These are phyloP conservation scores for Nakazawaea wickerhamii DNA, from an alignment of 805 yeast species.

Conservation along the genomic window DNA sequence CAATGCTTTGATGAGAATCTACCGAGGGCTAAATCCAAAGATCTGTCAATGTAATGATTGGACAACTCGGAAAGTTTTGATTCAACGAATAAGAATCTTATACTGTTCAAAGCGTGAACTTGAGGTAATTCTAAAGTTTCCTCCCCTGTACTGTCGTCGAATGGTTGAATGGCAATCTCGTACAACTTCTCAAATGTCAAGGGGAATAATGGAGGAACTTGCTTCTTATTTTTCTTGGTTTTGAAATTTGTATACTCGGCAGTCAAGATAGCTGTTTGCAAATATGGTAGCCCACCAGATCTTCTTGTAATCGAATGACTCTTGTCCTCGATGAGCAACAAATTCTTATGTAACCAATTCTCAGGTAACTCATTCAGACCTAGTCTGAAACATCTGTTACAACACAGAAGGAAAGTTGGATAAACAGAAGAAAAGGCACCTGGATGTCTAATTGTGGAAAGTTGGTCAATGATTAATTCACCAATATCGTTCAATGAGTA, in stretches of 20 bases:
- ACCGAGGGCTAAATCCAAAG: conserved; percentile 54
- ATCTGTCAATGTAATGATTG: conserved; percentile 45
- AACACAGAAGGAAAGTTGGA: conserved; percentile 69
- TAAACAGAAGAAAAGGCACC: conserved; percentile 90
- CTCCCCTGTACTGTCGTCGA: conserved; percentile 38
- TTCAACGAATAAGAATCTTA: conserved; percentile 70
- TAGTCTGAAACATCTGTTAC: conserved; percentile 44
- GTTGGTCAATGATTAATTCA: conserved; percentile 54
- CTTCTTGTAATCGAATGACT: conserved; percentile 77
- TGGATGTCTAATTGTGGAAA: conserved; percentile 73
- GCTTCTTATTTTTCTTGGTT: conserved; percentile 3
- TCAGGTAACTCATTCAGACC: conserved; percentile 36
- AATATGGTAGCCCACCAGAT: conserved; percentile 86
- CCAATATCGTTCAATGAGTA: conserved; percentile 36
- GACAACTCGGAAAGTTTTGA: conserved; percentile 54
- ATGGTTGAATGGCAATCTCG: conserved; percentile 48
- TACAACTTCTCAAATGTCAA: conserved; percentile 48
- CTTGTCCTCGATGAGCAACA: conserved; percentile 45
- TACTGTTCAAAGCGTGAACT: conserved; percentile 88
- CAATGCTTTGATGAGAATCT: conserved; percentile 66
- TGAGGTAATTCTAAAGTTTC: conserved; percentile 76
- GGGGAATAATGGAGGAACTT: conserved; percentile 32
- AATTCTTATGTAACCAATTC: conserved; percentile 55
- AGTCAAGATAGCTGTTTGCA: conserved; percentile 69
- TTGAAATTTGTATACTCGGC: conserved; percentile 30